Evolutionary conservation across 768 basidiomycete species (phyloP).

Genomic region (Suillus hirtellus): DNA sequence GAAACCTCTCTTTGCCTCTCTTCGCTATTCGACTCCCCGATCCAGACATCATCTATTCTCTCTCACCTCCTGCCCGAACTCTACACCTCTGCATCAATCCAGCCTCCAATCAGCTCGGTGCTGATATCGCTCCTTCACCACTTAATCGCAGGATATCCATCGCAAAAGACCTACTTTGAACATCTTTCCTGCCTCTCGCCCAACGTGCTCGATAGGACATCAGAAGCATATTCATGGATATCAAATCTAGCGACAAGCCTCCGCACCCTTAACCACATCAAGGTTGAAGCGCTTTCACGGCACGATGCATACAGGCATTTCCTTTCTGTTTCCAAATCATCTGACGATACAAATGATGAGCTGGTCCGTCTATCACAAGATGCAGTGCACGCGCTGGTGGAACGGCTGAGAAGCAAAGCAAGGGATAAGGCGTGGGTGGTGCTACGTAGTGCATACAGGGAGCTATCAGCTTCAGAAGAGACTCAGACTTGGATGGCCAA

Average conservation of each 20-base stretch:
- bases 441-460: conserved; percentile 63
- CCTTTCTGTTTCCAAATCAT: conserved; percentile 14
- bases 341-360: conserved; percentile 11
- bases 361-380: conserved; percentile 30
- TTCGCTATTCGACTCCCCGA: conserved; percentile 58
- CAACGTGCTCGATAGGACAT: conserved; percentile 38
- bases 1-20: conserved; percentile 72
- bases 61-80: conserved; percentile 56
- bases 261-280: conserved; percentile 54
- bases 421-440: conserved; percentile 59
- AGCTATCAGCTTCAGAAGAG: conserved; percentile 43
- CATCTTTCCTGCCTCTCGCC: conserved; percentile 25
- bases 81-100: conserved; percentile 34
- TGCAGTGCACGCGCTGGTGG: conserved; percentile 47
- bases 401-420: conserved; percentile 49
- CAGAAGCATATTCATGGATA: conserved; percentile 51
- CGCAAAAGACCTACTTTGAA: conserved; percentile 52
- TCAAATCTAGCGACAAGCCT: conserved; percentile 49
- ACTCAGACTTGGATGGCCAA: conserved; percentile 49
- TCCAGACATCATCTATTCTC: conserved; percentile 63
- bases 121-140: conserved; percentile 60
- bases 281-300: conserved; percentile 47
- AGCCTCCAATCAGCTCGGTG: conserved; percentile 24
- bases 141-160: conserved; percentile 60
- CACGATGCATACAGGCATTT: conserved; percentile 27